Conservation (phyloP, 2,329 filamentous ascomycete genomes). For the Cladosporium sp. region DNA sequence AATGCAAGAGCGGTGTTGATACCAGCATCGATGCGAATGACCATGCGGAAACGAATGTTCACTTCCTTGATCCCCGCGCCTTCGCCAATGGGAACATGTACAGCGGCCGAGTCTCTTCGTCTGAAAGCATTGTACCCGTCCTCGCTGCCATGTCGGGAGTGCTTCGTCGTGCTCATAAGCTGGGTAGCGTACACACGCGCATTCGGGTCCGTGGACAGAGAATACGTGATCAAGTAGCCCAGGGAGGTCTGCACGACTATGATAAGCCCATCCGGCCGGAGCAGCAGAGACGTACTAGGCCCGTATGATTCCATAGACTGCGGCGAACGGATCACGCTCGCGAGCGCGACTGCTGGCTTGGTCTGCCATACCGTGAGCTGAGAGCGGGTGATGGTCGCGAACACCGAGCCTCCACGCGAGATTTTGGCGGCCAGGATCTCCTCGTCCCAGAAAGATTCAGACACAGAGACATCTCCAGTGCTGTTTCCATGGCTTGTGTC, state of each 20-base stretch:
- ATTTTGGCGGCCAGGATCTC: conserved; percentile 72
- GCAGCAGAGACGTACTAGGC: conserved; percentile 76
- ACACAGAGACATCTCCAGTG: not conserved
- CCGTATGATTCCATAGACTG: conserved; percentile 82
- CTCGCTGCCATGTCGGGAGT: conserved; percentile 54
- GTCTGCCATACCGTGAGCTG: conserved; percentile 96
- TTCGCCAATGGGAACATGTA: conserved; percentile 71
- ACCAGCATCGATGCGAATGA: conserved; percentile 95
- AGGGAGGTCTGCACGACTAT: conserved; percentile 84
- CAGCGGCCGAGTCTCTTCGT: conserved; percentile 26
- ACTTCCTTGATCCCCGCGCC: conserved; percentile 80
- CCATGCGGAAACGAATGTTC: conserved; percentile 91
- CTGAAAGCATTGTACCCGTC: conserved; percentile 37
- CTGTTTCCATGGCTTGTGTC: not conserved
- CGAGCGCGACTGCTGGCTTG: conserved; percentile 85
- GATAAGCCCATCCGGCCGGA: conserved; percentile 89
- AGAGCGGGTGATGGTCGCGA: conserved; percentile 82
- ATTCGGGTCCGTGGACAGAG: conserved; percentile 79
- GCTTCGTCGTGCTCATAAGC: conserved; percentile 60
- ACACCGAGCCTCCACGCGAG: conserved; percentile 77
- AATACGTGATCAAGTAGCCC: conserved; percentile 93
- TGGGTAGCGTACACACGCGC: conserved; percentile 82
- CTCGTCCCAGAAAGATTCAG: conserved; percentile 23
- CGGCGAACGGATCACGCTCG: conserved; percentile 78
- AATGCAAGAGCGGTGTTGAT: conserved; percentile 85